These are phyloP conservation scores for Hypholoma sublateritium DNA, from an alignment of 768 basidiomycete species.

Conservation along the genomic window DNA sequence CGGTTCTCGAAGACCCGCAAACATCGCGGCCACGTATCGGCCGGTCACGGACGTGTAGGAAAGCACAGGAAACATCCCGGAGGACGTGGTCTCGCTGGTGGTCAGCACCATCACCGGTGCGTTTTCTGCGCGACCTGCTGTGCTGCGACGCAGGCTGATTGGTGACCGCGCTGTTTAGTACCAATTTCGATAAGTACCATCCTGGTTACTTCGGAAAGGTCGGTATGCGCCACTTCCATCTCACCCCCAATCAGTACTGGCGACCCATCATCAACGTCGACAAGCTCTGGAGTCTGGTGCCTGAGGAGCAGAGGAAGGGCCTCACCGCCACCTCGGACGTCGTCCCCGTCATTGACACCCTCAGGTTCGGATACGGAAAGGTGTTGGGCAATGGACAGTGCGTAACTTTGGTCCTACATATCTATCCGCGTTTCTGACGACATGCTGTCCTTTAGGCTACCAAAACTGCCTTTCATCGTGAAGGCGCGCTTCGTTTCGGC, in stretches of 20 bases:
- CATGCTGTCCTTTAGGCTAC: constrained; percentile 50
- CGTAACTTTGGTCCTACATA: constrained; percentile 29
- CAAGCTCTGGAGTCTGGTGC: constrained; percentile 93
- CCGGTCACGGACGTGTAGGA: constrained; percentile 99
- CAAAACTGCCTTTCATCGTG: constrained; percentile 92
- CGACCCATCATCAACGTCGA: constrained; percentile 98
- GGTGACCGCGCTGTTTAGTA: constrained; percentile 43
- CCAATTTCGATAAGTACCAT: constrained; percentile 99
- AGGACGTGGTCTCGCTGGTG: constrained; percentile 99
- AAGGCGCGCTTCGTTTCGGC: constrained; percentile 95
- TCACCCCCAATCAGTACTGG: constrained; percentile 89
- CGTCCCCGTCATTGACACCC: constrained; percentile 94
- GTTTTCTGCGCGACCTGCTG: constrained; percentile 26
- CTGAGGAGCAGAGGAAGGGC: constrained; percentile 78
- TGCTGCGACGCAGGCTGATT: not conserved
- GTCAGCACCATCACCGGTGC: constrained; percentile 97
- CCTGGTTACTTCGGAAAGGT: constrained; percentile 99
- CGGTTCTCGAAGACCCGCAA: constrained; percentile 97
- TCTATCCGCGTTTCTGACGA: not conserved
- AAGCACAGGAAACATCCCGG: constrained; percentile 99
- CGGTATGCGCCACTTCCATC: constrained; percentile 99
- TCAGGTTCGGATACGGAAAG: constrained; percentile 84
- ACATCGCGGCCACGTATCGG: constrained; percentile 98
- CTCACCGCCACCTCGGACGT: constrained; percentile 72
- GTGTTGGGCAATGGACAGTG: constrained; percentile 93